Conservation (phyloP, 208 protist species). For the Crithidia sp. region DNA sequence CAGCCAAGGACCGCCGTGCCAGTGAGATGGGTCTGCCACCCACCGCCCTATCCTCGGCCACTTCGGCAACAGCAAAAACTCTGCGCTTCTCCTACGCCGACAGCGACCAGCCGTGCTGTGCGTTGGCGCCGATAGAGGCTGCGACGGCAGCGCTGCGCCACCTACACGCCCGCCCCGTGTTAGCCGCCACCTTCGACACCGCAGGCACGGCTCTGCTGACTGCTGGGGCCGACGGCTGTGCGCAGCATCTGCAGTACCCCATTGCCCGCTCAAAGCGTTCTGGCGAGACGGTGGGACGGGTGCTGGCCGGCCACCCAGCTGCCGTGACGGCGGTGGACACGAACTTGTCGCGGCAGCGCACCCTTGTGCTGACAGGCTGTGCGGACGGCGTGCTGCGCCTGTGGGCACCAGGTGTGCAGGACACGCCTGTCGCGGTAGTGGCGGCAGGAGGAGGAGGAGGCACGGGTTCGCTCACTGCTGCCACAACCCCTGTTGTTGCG, state of each 20-base stretch:
- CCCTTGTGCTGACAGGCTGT: constrained; percentile 56
- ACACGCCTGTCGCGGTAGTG: constrained; percentile 17
- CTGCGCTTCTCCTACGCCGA: constrained; percentile 11
- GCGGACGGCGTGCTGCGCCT: constrained; percentile 61
- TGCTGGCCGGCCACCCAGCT: constrained; percentile 37
- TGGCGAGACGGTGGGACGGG: constrained; percentile 37
- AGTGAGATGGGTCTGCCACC: constrained; percentile 40
- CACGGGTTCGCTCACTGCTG: too few relatives aligned
- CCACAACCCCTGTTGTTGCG: constrained; percentile 31
- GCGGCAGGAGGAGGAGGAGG: too few relatives aligned
- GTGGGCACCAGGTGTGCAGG: constrained; percentile 51
- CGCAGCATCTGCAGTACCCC: constrained; percentile 53
- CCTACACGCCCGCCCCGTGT: constrained; percentile 31
- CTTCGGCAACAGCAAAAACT: background rate
- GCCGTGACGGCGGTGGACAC: constrained; percentile 58
- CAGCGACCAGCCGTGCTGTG: background rate
- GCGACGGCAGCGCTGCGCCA: constrained; percentile 17
- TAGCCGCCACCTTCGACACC: constrained; percentile 42
- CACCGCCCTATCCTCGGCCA: background rate
- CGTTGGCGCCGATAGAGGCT: constrained; percentile 5
- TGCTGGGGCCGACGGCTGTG: constrained; percentile 44
- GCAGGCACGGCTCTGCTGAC: constrained; percentile 56
- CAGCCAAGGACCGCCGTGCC: constrained; percentile 40
- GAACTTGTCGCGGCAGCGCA: constrained; percentile 61
- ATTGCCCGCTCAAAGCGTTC: constrained; percentile 36